Evolutionary conservation across 2,329 filamentous ascomycete genomes (phyloP).

Genomic region (Bipolaris zeicola): DNA sequence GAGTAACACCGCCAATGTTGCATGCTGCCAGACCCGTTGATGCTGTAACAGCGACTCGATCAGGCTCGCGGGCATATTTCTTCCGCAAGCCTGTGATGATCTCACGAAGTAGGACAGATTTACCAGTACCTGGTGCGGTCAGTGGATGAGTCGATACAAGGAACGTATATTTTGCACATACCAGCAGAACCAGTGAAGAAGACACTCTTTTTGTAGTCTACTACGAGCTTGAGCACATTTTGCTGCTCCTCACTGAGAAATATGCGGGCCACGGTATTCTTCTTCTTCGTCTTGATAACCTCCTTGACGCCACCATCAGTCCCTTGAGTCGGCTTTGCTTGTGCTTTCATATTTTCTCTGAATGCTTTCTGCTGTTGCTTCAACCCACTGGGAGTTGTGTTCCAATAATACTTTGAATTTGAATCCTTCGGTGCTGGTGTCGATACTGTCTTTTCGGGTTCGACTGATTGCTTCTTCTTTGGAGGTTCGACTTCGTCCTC

Average conservation of each 20-base stretch:
- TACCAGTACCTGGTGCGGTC: slow-evolving; percentile 70
- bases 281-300: slow-evolving; percentile 51
- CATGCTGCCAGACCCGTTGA: slow-evolving; percentile 95
- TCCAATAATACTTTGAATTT: slow-evolving; percentile 63
- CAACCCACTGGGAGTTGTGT: slow-evolving; percentile 73
- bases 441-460: slow-evolving; percentile 43
- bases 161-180: slow-evolving; percentile 20
- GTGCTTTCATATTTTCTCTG: slow-evolving; percentile 64
- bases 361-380: slow-evolving; percentile 79
- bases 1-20: slow-evolving; percentile 92
- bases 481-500: slow-evolving; percentile 26
- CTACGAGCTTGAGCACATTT: slow-evolving; percentile 80
- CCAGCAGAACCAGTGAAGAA: slow-evolving; percentile 98
- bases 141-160: not conserved
- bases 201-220: slow-evolving; percentile 80
- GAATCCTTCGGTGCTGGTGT: slow-evolving; percentile 53
- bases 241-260: slow-evolving; percentile 86
- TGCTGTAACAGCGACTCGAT: slow-evolving; percentile 89
- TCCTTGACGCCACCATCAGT: slow-evolving; percentile 57
- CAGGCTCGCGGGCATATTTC: slow-evolving; percentile 77
- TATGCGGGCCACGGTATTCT: slow-evolving; percentile 60
- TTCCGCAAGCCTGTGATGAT: slow-evolving; percentile 82
- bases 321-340: slow-evolving; percentile 46
- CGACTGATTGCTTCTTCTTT: slow-evolving; percentile 43
- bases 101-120: slow-evolving; percentile 91